A percentile compares a stretch with the other conserved stretches of the same genome.
Conservation (phyloP, 2,329 filamentous ascomycete genomes). For the Colletotrichum horii region DNA sequence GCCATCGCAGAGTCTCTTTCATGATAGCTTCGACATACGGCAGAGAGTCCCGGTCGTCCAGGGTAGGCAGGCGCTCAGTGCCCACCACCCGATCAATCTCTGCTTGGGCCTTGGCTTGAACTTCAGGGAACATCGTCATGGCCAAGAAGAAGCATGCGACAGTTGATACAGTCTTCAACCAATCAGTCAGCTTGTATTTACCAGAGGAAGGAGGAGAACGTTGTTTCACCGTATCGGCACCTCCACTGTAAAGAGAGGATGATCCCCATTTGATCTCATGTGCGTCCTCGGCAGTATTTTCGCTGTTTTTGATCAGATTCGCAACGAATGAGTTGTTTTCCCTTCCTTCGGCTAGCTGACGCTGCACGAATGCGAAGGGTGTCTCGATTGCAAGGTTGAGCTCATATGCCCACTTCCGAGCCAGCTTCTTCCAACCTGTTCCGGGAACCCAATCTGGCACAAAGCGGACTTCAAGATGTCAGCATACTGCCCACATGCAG, state of each 20-base stretch:
- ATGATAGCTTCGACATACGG: slow-evolving; percentile 59
- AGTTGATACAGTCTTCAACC: slow-evolving; percentile 27
- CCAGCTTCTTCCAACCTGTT: slow-evolving; percentile 12
- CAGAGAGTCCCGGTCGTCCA: slow-evolving; percentile 51
- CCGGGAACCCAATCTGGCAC: slow-evolving; percentile 22
- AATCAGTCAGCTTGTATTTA: not conserved
- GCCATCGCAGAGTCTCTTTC: slow-evolving; percentile 62
- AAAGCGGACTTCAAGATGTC: slow-evolving; percentile 26
- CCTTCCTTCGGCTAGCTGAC: not conserved
- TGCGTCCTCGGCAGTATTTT: not conserved
- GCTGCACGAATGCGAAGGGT: slow-evolving; percentile 27
- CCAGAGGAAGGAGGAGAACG: not conserved
- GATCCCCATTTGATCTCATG: slow-evolving; percentile 12
- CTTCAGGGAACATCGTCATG: slow-evolving; percentile 51
- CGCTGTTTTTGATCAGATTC: not conserved
- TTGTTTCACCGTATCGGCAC: slow-evolving; percentile 17
- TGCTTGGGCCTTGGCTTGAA: slow-evolving; percentile 49
- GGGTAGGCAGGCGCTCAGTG: slow-evolving; percentile 47
- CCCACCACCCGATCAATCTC: slow-evolving; percentile 60
- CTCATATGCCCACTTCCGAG: slow-evolving; percentile 5
- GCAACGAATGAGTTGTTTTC: not conserved
- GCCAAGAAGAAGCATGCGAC: slow-evolving; percentile 49
- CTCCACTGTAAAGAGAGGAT: slow-evolving; percentile 7
- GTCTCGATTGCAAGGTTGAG: not conserved
- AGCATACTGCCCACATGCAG: no score